phyloP scores from a whole-genome alignment of 1,284 basidiomycete genomes.

The Cryptococcus sp. region DNA sequence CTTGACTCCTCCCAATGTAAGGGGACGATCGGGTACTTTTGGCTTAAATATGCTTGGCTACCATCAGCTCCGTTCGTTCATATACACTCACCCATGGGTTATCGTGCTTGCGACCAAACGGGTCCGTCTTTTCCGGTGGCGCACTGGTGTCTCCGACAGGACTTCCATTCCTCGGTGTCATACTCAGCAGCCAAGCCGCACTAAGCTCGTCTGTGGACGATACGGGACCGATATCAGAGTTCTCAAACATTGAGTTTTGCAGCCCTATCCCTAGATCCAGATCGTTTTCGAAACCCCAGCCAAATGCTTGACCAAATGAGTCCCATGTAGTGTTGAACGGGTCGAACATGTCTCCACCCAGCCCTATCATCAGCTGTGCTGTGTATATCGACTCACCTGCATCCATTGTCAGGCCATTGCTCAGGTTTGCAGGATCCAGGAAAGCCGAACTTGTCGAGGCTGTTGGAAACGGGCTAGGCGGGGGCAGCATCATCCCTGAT shows the following conservation, averaged over 20 bases:
- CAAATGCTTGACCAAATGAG: constrained; percentile 31
- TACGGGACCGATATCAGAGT: constrained; percentile 21
- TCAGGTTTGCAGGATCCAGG: constrained; percentile 15
- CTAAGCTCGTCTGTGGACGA: constrained; percentile 29
- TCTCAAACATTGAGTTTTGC: constrained; percentile 23
- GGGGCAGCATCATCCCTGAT: constrained; percentile 13
- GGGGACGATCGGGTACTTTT: constrained; percentile 28
- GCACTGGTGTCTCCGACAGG: constrained; percentile 11
- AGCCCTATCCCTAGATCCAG: constrained; percentile 28
- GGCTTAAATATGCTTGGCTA: constrained; percentile 32
- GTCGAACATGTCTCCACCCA: constrained; percentile 8
- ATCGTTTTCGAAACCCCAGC: constrained; percentile 30
- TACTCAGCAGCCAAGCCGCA: constrained; percentile 27
- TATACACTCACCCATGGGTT: constrained; percentile 29
- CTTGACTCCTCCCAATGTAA: constrained; percentile 30
- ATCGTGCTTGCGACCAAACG: constrained; percentile 23
- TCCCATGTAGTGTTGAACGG: constrained; percentile 23
- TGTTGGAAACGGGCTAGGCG: constrained; percentile 7
- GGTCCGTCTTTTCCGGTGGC: constrained; percentile 7
- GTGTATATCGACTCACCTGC: neutral
- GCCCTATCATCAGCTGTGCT: neutral
- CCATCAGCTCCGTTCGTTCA: constrained; percentile 2
- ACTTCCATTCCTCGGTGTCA: constrained; percentile 21
- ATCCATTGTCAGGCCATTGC: constrained; percentile 1
- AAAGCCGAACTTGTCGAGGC: constrained; percentile 12